Evolutionary conservation across 805 yeast species (phyloP).

Genomic region (Lachancea sp.): DNA sequence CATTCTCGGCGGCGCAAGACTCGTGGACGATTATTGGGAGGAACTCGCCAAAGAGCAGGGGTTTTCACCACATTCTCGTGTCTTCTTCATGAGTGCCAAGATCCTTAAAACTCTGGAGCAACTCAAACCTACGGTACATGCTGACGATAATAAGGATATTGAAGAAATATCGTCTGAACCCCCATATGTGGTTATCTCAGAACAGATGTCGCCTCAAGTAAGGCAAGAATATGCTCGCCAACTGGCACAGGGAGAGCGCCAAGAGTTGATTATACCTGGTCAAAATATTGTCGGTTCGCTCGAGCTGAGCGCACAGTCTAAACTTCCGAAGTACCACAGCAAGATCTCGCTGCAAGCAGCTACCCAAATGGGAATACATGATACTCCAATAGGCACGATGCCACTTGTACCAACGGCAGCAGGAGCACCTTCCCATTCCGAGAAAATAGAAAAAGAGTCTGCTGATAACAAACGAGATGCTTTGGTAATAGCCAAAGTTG

Average conservation of each 20-base stretch:
- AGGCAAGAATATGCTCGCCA: slow-evolving; percentile 20
- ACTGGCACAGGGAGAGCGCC: slow-evolving; percentile 23
- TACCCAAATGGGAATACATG: slow-evolving; percentile 21
- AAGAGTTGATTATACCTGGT: slow-evolving; percentile 24
- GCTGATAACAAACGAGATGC: slow-evolving; percentile 20
- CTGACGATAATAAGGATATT: not conserved
- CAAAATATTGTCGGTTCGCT: slow-evolving; percentile 29
- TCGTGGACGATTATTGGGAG: slow-evolving; percentile 55
- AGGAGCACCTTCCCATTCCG: not conserved
- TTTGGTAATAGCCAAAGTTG: slow-evolving; percentile 11
- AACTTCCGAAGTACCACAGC: slow-evolving; percentile 31
- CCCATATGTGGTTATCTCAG: slow-evolving; percentile 23
- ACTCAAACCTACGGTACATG: slow-evolving; percentile 18
- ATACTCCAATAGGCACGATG: slow-evolving; percentile 23
- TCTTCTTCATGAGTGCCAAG: slow-evolving; percentile 26
- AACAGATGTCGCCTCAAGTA: slow-evolving; percentile 24
- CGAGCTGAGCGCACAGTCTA: slow-evolving; percentile 28
- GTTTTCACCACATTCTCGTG: slow-evolving; percentile 41
- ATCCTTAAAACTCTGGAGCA: slow-evolving; percentile 10
- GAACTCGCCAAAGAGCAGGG: slow-evolving; percentile 37
- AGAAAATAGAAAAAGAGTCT: slow-evolving; percentile 20
- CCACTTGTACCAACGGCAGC: slow-evolving; percentile 1
- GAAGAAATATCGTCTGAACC: slow-evolving; percentile 12
- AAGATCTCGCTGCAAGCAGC: slow-evolving; percentile 30
- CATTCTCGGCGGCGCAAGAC: slow-evolving; percentile 41